Conservation (phyloP, 495 filamentous ascomycete genomes). For the Podospora fimiseda region DNA sequence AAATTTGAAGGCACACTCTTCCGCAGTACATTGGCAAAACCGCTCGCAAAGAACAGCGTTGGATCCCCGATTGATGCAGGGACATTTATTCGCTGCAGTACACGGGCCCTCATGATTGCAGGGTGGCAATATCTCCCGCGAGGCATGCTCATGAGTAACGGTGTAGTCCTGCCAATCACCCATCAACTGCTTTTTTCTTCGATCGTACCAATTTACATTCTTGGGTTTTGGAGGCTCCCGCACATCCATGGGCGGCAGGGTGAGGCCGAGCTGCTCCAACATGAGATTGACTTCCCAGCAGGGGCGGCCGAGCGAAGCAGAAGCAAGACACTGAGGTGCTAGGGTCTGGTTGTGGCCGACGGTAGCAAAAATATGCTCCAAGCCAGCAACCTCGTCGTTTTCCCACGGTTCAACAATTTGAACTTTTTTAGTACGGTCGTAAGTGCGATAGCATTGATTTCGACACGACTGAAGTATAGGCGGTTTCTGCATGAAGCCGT, state of each 20-base stretch:
- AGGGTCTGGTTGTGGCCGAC: conserved; percentile 30
- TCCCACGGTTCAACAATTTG: conserved; percentile 27
- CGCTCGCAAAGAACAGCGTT: conserved; percentile 56
- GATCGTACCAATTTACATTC: conserved; percentile 40
- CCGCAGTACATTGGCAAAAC: conserved; percentile 53
- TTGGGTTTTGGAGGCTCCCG: conserved; percentile 28
- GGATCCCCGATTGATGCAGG: conserved; percentile 42
- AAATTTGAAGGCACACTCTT: conserved; percentile 55
- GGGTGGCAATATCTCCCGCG: conserved; percentile 34
- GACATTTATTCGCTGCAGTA: conserved; percentile 41
- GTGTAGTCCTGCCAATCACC: conserved; percentile 44
- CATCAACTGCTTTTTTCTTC: conserved; percentile 39
- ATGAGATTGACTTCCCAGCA: conserved; percentile 48
- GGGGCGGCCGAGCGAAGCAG: conserved; percentile 35
- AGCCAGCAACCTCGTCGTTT: conserved; percentile 33
- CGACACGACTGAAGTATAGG: conserved; percentile 27
- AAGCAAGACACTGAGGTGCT: conserved; percentile 35
- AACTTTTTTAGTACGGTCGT: conserved; percentile 22
- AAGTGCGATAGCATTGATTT: conserved; percentile 36
- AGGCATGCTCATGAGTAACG: conserved; percentile 38
- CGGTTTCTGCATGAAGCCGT: conserved; percentile 1
- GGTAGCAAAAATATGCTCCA: conserved; percentile 32
- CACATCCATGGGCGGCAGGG: conserved; percentile 20
- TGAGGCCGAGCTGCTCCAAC: conserved; percentile 34
- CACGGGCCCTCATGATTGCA: conserved; percentile 45